These are phyloP conservation scores for Vanderwaltozyma polyspora DNA, from an alignment of 805 yeast genomes.

Conservation along the genomic window DNA sequence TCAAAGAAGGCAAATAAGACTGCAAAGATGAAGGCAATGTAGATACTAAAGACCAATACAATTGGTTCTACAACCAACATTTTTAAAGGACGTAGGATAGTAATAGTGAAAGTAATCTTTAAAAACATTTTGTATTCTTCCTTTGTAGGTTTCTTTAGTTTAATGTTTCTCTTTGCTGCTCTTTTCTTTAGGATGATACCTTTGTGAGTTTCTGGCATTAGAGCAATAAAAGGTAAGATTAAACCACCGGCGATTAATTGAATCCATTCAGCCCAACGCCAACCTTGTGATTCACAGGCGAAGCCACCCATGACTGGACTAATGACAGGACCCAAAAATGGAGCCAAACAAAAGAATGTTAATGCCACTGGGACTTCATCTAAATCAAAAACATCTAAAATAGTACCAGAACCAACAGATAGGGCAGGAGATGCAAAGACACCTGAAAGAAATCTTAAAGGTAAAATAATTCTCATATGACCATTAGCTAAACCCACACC, in stretches of 20 bases:
- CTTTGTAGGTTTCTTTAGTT: conserved; percentile 29
- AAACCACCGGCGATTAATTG: conserved; percentile 55
- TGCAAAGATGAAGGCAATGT: conserved; percentile 66
- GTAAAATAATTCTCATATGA: conserved; percentile 47
- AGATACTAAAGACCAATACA: conserved; percentile 55
- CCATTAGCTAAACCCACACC: conserved; percentile 56
- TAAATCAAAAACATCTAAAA: conserved; percentile 64
- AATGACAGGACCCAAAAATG: conserved; percentile 69
- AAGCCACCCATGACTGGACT: conserved; percentile 71
- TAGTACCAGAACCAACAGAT: conserved; percentile 78
- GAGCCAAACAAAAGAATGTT: conserved; percentile 68
- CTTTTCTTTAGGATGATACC: conserved; percentile 50
- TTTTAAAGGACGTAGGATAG: conserved; percentile 51
- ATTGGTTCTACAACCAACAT: conserved; percentile 70
- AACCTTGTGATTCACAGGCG: conserved; percentile 47
- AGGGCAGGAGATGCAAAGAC: conserved; percentile 71
- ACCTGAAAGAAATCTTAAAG: conserved; percentile 66
- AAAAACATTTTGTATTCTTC: conserved; percentile 30
- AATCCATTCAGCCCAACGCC: conserved; percentile 69
- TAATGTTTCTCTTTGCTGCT: conserved; percentile 49
- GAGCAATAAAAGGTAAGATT: conserved; percentile 35
- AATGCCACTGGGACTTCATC: conserved; percentile 60
- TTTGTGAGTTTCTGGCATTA: conserved; percentile 61
- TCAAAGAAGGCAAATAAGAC: conserved; percentile 63
- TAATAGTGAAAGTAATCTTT: conserved; percentile 36